A percentile compares a stretch with the other conserved stretches of the same genome.
Evolutionary conservation across 2,329 filamentous ascomycete genomes (phyloP).

Genomic region (Penicillium sp.): DNA sequence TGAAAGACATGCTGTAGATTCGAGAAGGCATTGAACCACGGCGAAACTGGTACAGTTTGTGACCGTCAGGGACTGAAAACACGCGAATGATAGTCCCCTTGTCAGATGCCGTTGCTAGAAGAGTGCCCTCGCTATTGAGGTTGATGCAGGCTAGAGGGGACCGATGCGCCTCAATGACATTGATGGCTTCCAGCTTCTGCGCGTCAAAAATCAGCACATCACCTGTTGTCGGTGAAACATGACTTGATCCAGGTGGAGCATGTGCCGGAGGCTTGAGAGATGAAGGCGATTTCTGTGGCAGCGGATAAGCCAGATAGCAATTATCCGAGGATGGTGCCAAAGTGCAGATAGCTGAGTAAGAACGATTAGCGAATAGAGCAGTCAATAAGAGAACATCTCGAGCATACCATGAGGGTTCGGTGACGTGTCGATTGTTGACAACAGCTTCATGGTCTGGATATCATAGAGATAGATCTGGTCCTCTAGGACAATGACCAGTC

Average conservation of each 20-base stretch:
- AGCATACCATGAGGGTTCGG: constrained; percentile 70
- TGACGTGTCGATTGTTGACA: constrained; percentile 88
- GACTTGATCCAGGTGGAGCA: constrained; percentile 68
- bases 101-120: constrained; percentile 90
- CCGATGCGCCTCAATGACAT: constrained; percentile 90
- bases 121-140: constrained; percentile 83
- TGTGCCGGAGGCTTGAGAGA: constrained; percentile 63
- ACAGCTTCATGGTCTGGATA: constrained; percentile 94
- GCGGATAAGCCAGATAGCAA: constrained; percentile 89
- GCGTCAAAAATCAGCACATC: constrained; percentile 93
- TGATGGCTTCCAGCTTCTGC: constrained; percentile 80
- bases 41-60: constrained; percentile 93
- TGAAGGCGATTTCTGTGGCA: constrained; percentile 60
- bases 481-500: constrained; percentile 86
- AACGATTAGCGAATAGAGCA: constrained; percentile 12
- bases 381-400: neutral
- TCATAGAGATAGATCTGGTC: constrained; percentile 98
- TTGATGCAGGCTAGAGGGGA: constrained; percentile 86
- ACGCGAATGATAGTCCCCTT: constrained; percentile 97
- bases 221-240: constrained; percentile 77
- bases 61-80: constrained; percentile 82
- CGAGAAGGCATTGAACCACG: constrained; percentile 90
- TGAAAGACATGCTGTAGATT: constrained; percentile 99
- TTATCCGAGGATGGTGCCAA: constrained; percentile 91
- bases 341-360: constrained; percentile 70